Conservation (phyloP, 257 asterid genomes). For the Henckelia pumila region DNA sequence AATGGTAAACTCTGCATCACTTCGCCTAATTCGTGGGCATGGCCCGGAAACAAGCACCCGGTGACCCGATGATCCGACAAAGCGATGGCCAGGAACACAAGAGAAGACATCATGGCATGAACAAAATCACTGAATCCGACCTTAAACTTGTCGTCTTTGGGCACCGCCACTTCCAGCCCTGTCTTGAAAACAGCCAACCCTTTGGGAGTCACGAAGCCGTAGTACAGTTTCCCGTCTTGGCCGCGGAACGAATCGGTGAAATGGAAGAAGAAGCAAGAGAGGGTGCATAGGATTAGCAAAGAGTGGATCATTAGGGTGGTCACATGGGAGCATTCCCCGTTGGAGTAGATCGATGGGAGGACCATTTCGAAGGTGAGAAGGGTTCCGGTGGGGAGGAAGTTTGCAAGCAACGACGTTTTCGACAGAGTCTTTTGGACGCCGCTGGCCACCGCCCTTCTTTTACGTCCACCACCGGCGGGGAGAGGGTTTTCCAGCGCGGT, state of each 20-base stretch:
- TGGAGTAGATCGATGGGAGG: conserved; percentile 69
- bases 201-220: conserved; percentile 71
- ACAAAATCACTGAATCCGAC: conserved; percentile 74
- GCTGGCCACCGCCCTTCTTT: conserved; percentile 53
- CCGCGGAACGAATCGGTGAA: conserved; percentile 88
- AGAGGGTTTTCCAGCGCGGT: conserved; percentile 27
- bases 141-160: conserved; percentile 55
- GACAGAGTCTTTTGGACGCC: conserved; percentile 91
- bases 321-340: conserved; percentile 62
- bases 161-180: conserved; percentile 65
- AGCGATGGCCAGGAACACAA: conserved; percentile 76
- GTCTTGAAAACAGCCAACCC: conserved; percentile 80
- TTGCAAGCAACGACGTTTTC: conserved; percentile 72
- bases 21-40: conserved; percentile 66
- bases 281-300: conserved; percentile 57
- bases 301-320: conserved; percentile 61
- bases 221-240: conserved; percentile 70
- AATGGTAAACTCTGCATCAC: conserved; percentile 87
- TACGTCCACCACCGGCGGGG: conserved; percentile 34
- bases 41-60: conserved; percentile 77
- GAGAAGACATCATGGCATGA: conserved; percentile 76
- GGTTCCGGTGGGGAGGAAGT: conserved; percentile 91
- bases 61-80: conserved; percentile 83
- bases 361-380: conserved; percentile 91
- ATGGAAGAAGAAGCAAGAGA: conserved; percentile 92